Base-by-base conservation (phyloP, 2,329 filamentous ascomycete species). In the Lomentospora prolificans region DNA sequence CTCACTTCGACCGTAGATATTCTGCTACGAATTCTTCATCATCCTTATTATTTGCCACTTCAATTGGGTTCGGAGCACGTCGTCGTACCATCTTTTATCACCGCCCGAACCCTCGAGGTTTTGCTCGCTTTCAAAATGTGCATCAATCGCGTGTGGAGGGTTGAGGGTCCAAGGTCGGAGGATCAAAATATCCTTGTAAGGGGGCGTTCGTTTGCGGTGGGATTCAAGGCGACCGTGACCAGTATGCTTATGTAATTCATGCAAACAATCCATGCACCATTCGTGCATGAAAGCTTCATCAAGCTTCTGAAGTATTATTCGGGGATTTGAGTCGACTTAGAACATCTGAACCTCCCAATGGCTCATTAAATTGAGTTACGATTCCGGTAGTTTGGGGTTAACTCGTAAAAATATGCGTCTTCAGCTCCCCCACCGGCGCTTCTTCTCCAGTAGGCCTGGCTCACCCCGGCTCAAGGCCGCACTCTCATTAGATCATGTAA, bases 401-500 rank as follows among this genome's bases (percentile, higher is more conserved):
- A 3, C 17, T 12, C 6, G 5, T 12, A 19, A 22, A 30, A 17
- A 25, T 44, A 28, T 44, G 52, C 36, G 52, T 54, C 36, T 27
- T 36, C 41, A 25, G 33, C 7, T 48, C 28, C 44, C 55, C 44
- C 39, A 31, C 17, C 24, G 12, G 24, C 53, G 53, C 39, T 27
- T 50, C 33, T 44, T 55, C 51, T 69, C 67, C 65, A 67, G 66
- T 33, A 63, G 63, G 55, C 58, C 64, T 27, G 55, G 60, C 31
- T 51, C 62, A 51, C 64, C 67, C 59, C 64, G 64, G 33, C 63
- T 66, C 64, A 68, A 61, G 68, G 59, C 61, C 41, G 64, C 75
- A 2, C 63, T 84, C 61, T 81, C 77, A 61, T 70, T 85, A 33
- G 81, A 84, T 58, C 80, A 84, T 64, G 81, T 84, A 73, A 27